Base-by-base conservation (phyloP, 1,139 yeast genomes). In the Sugiyamaella neomexicana region DNA sequence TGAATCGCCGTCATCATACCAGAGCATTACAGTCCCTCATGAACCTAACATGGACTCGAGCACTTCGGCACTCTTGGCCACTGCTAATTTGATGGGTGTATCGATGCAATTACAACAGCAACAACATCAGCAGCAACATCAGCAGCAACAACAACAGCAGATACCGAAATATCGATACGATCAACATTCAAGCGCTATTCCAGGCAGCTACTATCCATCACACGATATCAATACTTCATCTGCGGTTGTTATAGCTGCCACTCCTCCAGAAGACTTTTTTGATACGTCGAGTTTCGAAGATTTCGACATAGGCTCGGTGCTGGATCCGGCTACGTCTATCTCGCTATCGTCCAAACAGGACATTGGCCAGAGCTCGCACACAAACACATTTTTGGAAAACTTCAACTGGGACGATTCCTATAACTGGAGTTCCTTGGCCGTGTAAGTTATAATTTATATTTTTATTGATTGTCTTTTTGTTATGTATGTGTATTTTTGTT, bases 331-430 rank as follows among this genome's bases (percentile, higher is more conserved):
- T 9, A 40, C 29, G 13, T n/a, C 44, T 16, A n/a, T 34, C 15
- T 38, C 39, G 25, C 31, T 12, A 8, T 16, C 46, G n/a, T n/a
- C 25, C 2, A 34, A 45, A n/a, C 49, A 34, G 15, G 41, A 45
- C 23, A n/a, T 40, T 5, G 47, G 29, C 12, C 43, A 40, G n/a
- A 17, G 10, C 13, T 15, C 43, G 10, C n/a, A 37, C 16, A 50
- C 53, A 16, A 51, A 51, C 23, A 51, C 54, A 5, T 38, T 54
- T 16, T 37, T 54, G 37, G 57, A 54, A 9, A 47, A 44, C 34
- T 52, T 51, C 38, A 46, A 47, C 40, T 54, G 57, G 57, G 57
- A 54, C 32, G 57, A 51, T 34, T 25, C 57, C 13, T 40, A 47
- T n/a, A 39, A 39, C 25, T 54, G 57, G 57, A 40, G 47, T 12